Base-by-base conservation (phyloP, 768 basidiomycete species). In the Rhizopogon sp. region DNA sequence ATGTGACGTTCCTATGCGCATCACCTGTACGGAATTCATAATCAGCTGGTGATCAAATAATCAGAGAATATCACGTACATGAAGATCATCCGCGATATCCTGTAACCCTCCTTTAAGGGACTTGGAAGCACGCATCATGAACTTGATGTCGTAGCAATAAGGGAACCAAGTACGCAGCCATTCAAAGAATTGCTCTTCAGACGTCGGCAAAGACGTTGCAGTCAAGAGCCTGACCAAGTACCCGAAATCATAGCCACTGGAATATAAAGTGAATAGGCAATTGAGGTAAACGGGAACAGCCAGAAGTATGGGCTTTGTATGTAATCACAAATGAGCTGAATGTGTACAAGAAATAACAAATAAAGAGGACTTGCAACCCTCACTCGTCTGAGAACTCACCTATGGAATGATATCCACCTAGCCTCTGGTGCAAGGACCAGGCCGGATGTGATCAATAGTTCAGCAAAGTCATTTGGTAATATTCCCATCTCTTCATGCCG, bases 331-430 rank as follows among this genome's bases (percentile, higher is more conserved):
- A 20, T 11, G 31, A 47, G 43, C 13, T 13, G 43, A 47, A 16
- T 28, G 52, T 7, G 25, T n/a, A 44, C 22, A 44, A 6, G 49
- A 7, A n/a, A 40, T 2, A 42, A 39, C n/a, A 33, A 41, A 28
- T 29, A 14, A 37, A 49, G 14, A 37, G 20, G 6, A 22, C 14
- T 16, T 49, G 47, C 14, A 5, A 9, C 11, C 28, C 17, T 20
- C 13, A 9, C 31, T 35, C 8, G 17, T 22, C 46, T 20, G 22
- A 22, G 16, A 28, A 76, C 88, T 67, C 64, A 94, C 96, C 92
- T 94, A 68, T 98, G 97, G 68, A 98, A 99, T 9, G 93, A 95
- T 68, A 98, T 88, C 96, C 96, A 99, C 71, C 82, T 93, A 33
- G 90, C 90, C 44, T 97, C 92, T 35, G 87, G 83, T 37, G 85